Conservation (phyloP, 2,329 filamentous ascomycete species). For the Aspergillus calidoustus region DNA sequence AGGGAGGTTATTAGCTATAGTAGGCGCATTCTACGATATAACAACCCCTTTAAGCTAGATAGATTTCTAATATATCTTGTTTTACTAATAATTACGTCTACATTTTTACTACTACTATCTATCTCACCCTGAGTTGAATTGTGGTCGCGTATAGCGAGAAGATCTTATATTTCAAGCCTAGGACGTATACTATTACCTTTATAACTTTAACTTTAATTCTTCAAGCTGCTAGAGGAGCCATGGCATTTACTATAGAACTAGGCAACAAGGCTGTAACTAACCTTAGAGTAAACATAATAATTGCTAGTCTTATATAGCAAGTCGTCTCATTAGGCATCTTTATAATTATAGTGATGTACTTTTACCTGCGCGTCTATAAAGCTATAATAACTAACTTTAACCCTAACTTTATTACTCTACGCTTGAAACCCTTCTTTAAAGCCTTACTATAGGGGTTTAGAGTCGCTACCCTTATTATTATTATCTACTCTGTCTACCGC, state of each 20-base stretch:
- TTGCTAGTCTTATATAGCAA: slow-evolving; percentile 66
- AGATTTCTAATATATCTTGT: slow-evolving; percentile 57
- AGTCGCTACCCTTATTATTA: slow-evolving; percentile 50
- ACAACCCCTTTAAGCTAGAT: slow-evolving; percentile 50
- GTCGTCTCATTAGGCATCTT: slow-evolving; percentile 63
- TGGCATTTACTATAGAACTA: slow-evolving; percentile 15
- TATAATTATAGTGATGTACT: slow-evolving; percentile 56
- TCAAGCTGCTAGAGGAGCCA: slow-evolving; percentile 57
- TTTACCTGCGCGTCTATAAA: slow-evolving; percentile 44
- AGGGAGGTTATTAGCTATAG: slow-evolving; percentile 65
- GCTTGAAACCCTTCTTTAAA: neutral
- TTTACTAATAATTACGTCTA: slow-evolving; percentile 67
- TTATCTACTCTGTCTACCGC: slow-evolving; percentile 55
- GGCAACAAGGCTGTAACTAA: slow-evolving; percentile 12
- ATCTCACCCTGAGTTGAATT: slow-evolving; percentile 54
- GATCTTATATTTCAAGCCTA: slow-evolving; percentile 38
- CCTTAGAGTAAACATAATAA: slow-evolving; percentile 64
- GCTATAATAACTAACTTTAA: slow-evolving; percentile 10
- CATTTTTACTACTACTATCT: slow-evolving; percentile 68
- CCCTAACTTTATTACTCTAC: slow-evolving; percentile 3
- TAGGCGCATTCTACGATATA: slow-evolving; percentile 60
- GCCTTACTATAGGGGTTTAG: slow-evolving; percentile 32
- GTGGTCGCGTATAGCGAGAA: slow-evolving; percentile 39
- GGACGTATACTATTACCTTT: slow-evolving; percentile 53
- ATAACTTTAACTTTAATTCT: slow-evolving; percentile 66